Base-by-base conservation (phyloP, 495 filamentous ascomycete genomes). In the Neurospora intermedia region DNA sequence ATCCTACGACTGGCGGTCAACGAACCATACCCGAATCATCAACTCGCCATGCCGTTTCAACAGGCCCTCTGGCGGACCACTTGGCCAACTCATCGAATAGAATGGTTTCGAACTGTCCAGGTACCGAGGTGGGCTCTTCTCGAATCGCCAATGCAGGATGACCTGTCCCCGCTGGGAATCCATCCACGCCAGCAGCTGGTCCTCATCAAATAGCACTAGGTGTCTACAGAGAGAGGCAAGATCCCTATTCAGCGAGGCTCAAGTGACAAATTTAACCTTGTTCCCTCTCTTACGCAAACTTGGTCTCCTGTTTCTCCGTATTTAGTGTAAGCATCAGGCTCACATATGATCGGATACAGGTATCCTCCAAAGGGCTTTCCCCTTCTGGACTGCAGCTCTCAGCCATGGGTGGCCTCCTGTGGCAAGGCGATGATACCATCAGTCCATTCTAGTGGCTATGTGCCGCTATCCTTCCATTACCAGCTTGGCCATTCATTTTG, bases 1-100 rank as follows among this genome's bases (percentile, higher is more conserved):
- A 20, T 38, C 42, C 35, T 39, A 46, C 72, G 72, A 73, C 72
- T 73, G 72, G 72, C 72, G 72, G 72, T 73, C 72, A 73, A 73
- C 18, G 43, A 70, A 40, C 72, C 38, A 73, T 23, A 27, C 40
- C 31, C 18, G 66, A 43, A 73, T 35, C 40, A 45, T 31, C 27
- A 42, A 66, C 27, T 35, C 31, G 15, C 35, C 54, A 66, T 66
- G 54, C 54, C 54, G 54, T 35, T 66, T 66, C 54, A 66, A 27
- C 54, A 66, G 54, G 31, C 54, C 48, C 27, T 73, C 69, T 73
- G 72, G 43, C 72, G 72, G 48, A 46, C 59, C 71, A 73, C 7
- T 43, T 73, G 31, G 66, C 69, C 72, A 23, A 70, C 69, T 46
- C 35, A 43, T 43, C 72, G 69, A 70, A 16, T 70, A 16, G 69